Percentiles rank a stretch among this genome's conserved stretches.
Conservation (phyloP, 352 stramenopile genomes). For the Phytophthora agathidicida region DNA sequence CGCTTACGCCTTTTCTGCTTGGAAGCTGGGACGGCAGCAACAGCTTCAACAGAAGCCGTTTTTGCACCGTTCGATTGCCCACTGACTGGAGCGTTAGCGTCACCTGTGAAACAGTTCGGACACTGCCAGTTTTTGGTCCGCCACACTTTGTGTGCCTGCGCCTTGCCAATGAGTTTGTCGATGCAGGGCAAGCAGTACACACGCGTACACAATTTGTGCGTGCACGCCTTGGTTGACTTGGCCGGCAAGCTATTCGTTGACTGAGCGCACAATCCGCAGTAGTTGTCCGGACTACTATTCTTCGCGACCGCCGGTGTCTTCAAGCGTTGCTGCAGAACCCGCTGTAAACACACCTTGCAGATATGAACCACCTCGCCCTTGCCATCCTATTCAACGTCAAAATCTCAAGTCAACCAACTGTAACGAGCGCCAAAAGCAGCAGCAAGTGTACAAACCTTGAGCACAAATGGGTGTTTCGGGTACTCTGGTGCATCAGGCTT, state of each 20-base stretch:
- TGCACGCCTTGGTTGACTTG: slow-evolving; percentile 45
- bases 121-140: slow-evolving; percentile 67
- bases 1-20: slow-evolving; percentile 62
- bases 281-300: slow-evolving; percentile 24
- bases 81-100: slow-evolving; percentile 1
- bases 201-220: slow-evolving; percentile 52
- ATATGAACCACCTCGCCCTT: slow-evolving; percentile 53
- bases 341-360: slow-evolving; percentile 74
- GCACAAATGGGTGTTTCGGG: slow-evolving; percentile 73
- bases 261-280: slow-evolving; percentile 60
- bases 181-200: slow-evolving; percentile 66
- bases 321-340: slow-evolving; percentile 48
- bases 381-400: slow-evolving; percentile 44
- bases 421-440: too few species aligned
- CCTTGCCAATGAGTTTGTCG: slow-evolving; percentile 66
- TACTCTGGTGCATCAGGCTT: slow-evolving; percentile 34
- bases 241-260: slow-evolving; percentile 24
- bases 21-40: not conserved
- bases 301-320: slow-evolving; percentile 6
- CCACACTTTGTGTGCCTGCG: slow-evolving; percentile 58
- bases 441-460: slow-evolving; percentile 56
- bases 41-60: not conserved
- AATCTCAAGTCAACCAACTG: not conserved
- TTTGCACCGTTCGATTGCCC: not conserved
- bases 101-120: slow-evolving; percentile 57